Percentiles rank a stretch among this genome's conserved stretches.
These are phyloP conservation scores for Colletotrichum liaoningense DNA, from an alignment of 2,329 filamentous ascomycete species.

Conservation along the genomic window DNA sequence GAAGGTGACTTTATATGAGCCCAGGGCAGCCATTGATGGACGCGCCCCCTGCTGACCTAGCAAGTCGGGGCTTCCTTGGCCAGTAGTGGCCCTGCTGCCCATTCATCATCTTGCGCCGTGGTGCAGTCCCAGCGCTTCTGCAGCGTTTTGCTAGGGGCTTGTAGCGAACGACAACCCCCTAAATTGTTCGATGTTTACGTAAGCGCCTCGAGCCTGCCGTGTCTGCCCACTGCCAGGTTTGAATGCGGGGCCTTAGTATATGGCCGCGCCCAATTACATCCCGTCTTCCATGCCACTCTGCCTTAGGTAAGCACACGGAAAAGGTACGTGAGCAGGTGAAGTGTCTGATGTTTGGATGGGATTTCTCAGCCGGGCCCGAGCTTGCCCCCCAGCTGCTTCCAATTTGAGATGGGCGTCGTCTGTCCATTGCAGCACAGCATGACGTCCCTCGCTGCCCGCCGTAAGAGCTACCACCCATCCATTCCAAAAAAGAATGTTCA, in stretches of 20 bases:
- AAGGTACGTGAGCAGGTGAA: neutral
- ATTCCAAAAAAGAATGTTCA: constrained; percentile 1
- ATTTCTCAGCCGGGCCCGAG: constrained; percentile 15
- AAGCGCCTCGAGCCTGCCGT: constrained; percentile 2
- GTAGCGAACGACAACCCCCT: neutral
- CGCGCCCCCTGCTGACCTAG: neutral
- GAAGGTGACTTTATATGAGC: constrained; percentile 18
- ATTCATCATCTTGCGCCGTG: neutral
- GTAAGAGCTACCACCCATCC: neutral
- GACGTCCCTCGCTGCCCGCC: constrained; percentile 18
- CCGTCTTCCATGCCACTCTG: neutral
- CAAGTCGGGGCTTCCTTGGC: constrained; percentile 17
- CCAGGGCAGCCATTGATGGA: neutral
- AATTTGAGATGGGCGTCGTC: constrained; percentile 5
- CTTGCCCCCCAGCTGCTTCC: neutral
- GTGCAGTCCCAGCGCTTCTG: neutral
- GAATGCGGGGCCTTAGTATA: neutral
- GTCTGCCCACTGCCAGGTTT: neutral
- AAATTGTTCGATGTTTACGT: neutral
- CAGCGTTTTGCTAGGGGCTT: neutral
- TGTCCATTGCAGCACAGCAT: constrained; percentile 21
- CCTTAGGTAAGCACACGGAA: no score
- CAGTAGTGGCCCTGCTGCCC: neutral
- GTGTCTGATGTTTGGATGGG: neutral
- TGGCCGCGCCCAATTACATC: neutral